phyloP scores from a whole-genome alignment of 257 asterid species.

The Solanum okadae region DNA sequence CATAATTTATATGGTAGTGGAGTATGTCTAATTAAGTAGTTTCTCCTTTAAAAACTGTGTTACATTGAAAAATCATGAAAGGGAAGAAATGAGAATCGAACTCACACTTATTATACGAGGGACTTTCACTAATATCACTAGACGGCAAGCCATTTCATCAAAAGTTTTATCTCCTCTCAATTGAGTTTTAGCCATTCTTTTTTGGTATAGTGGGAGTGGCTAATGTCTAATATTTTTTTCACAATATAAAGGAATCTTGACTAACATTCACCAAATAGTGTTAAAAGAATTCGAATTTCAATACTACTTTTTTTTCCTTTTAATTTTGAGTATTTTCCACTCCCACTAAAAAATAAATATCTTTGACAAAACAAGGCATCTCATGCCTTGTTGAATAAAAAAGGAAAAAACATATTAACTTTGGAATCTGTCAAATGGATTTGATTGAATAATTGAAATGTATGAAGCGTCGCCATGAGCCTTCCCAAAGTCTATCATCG shows the following conservation, averaged over 20 bases:
- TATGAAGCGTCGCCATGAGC: constrained; percentile 23
- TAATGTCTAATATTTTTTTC: background rate
- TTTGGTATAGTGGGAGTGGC: background rate
- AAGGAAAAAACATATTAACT: background rate
- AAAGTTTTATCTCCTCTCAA: background rate
- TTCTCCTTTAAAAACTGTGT: background rate
- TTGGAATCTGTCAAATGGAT: background rate
- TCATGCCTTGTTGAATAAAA: background rate
- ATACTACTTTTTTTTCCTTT: background rate
- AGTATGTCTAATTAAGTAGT: too few species aligned
- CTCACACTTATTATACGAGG: background rate
- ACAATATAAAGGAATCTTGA: background rate
- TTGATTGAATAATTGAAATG: background rate
- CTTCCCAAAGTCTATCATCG: constrained; percentile 56
- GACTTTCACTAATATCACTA: background rate
- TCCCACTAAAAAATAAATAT: background rate
- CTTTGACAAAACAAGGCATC: background rate
- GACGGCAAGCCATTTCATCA: rapidly evolving
- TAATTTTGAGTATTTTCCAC: background rate
- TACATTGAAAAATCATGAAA: background rate
- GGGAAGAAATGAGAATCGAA: background rate
- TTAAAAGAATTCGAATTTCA: background rate
- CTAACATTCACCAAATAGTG: background rate
- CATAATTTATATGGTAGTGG: too few species aligned
- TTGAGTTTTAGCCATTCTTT: background rate